Percentiles rank a stretch among this genome's conserved stretches.
Conservation (phyloP, 1,284 basidiomycete genomes). For the Malassezia equina region DNA sequence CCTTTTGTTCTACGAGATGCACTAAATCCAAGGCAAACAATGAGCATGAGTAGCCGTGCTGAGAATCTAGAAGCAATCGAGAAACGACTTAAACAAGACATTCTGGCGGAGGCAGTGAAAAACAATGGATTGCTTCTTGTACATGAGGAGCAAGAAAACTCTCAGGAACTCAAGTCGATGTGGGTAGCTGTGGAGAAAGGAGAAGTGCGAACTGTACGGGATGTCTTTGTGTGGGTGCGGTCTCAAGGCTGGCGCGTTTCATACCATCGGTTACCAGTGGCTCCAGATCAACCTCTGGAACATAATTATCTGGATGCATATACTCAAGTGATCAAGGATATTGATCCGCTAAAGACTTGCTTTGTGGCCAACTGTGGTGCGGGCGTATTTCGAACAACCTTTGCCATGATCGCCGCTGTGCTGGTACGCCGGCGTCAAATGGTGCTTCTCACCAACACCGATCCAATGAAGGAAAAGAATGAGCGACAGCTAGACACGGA, state of each 20-base stretch:
- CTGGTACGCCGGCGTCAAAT: constrained; percentile 78
- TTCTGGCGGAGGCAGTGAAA: constrained; percentile 75
- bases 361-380: constrained; percentile 95
- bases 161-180: constrained; percentile 66
- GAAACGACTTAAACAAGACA: constrained; percentile 71
- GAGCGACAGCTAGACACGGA: background rate
- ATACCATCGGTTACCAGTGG: constrained; percentile 71
- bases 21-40: constrained; percentile 67
- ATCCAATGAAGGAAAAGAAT: constrained; percentile 56
- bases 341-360: constrained; percentile 69
- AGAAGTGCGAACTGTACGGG: constrained; percentile 76
- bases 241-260: constrained; percentile 72
- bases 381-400: constrained; percentile 90
- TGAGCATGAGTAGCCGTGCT: constrained; percentile 78
- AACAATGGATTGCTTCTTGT: constrained; percentile 85
- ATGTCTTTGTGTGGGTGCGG: constrained; percentile 63
- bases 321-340: constrained; percentile 66
- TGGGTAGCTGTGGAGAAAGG: constrained; percentile 83
- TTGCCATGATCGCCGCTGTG: constrained; percentile 90
- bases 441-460: constrained; percentile 63
- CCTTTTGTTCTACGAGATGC: constrained; percentile 94
- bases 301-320: constrained; percentile 68
- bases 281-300: constrained; percentile 49
- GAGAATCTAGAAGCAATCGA: constrained; percentile 95
- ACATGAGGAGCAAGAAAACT: constrained; percentile 65